Evolutionary conservation across 1,139 yeast species (phyloP).

Genomic region (Candida dubliniensis): DNA sequence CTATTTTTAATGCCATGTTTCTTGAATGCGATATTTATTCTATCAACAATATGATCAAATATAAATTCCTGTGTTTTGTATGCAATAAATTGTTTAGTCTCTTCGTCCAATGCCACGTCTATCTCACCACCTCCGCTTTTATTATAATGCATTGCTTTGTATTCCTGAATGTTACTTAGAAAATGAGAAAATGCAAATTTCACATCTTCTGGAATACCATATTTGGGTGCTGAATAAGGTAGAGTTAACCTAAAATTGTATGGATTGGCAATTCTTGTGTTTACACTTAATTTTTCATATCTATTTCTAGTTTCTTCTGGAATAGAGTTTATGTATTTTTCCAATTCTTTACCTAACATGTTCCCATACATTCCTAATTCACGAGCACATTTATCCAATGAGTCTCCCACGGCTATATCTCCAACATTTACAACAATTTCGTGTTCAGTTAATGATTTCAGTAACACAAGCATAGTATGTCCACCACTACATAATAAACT

Average conservation of each 20-base stretch:
- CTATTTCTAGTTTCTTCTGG: conserved; percentile 20
- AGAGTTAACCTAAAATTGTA: conserved; percentile 30
- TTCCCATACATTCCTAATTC: conserved; percentile 77
- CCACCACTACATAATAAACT: conserved; percentile 91
- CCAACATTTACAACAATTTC: conserved; percentile 70
- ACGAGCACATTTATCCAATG: conserved; percentile 89
- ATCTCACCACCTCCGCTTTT: background rate
- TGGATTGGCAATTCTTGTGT: conserved; percentile 22
- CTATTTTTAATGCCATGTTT: conserved; percentile 28
- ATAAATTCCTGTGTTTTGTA: conserved; percentile 62
- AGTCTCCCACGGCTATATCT: conserved; percentile 93
- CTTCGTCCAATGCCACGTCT: conserved; percentile 17
- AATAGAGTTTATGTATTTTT: conserved; percentile 47
- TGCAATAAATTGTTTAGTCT: conserved; percentile 48
- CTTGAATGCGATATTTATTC: conserved; percentile 54
- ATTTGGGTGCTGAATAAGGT: conserved; percentile 38
- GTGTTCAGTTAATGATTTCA: conserved; percentile 62
- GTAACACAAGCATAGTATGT: conserved; percentile 83
- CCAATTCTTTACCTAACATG: conserved; percentile 85
- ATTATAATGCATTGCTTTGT: conserved; percentile 12
- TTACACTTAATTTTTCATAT: conserved; percentile 24
- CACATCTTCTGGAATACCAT: conserved; percentile 27
- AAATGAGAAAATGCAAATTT: conserved; percentile 72
- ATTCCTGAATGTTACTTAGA: conserved; percentile 53
- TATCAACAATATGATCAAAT: conserved; percentile 69